Evolutionary conservation across 805 yeast species (phyloP).

Genomic region (Naumovozyma baii): DNA sequence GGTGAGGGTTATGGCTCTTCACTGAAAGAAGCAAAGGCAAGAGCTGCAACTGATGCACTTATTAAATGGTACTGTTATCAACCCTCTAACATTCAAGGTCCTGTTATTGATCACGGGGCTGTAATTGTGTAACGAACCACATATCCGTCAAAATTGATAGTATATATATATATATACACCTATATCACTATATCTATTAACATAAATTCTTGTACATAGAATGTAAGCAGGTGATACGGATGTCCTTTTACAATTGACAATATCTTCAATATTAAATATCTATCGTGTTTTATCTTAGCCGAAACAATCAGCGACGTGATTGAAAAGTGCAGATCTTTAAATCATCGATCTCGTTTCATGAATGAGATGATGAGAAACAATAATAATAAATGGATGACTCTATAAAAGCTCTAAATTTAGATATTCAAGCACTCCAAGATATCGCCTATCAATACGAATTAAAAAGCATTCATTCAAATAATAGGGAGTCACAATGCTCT

Average conservation of each 20-base stretch:
- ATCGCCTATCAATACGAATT: conserved; percentile 8
- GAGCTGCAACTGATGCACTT: conserved; percentile 85
- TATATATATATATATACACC: conserved; percentile 6
- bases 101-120: conserved; percentile 41
- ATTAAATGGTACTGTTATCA: conserved; percentile 87
- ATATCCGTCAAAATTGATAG: neutral
- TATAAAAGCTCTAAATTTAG: neutral
- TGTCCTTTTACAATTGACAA: no score
- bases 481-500: conserved; percentile 9
- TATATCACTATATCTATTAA: conserved; percentile 4
- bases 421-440: conserved; percentile 5
- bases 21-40: conserved; percentile 79
- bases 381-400: neutral
- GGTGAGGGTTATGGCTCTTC: conserved; percentile 95
- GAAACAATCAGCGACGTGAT: no score
- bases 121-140: conserved; percentile 30
- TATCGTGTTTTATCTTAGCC: no score
- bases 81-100: conserved; percentile 50
- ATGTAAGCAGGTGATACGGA: no score
- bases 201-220: conserved; percentile 1
- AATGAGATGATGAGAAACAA: no score
- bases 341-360: no score
- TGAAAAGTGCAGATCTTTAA: no score
- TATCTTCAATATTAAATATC: no score
- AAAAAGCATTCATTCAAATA: neutral